These are phyloP conservation scores for Melastoma malabathricum DNA, from an alignment of 345 rosid species.

Conservation along the genomic window DNA sequence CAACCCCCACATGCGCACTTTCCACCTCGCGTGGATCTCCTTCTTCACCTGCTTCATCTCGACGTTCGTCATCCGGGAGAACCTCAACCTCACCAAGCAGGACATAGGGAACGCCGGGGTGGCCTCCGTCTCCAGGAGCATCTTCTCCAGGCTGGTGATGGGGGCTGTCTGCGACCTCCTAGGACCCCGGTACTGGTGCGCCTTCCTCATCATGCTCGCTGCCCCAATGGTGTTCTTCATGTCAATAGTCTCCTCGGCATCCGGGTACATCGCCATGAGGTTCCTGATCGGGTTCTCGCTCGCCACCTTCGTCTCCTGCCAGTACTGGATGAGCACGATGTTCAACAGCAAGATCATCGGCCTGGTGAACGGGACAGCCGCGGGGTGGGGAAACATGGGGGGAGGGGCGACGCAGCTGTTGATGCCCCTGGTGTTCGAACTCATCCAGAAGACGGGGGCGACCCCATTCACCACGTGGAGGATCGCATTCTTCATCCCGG, in stretches of 20 bases:
- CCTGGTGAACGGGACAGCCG: slow-evolving; percentile 79
- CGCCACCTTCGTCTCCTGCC: slow-evolving; percentile 85
- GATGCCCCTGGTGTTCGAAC: slow-evolving; percentile 73
- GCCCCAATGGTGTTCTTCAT: slow-evolving; percentile 86
- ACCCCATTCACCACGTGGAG: slow-evolving; percentile 88
- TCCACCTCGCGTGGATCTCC: slow-evolving; percentile 87
- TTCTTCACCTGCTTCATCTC: slow-evolving; percentile 82
- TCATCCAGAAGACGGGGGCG: slow-evolving; percentile 34
- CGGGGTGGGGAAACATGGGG: slow-evolving; percentile 96
- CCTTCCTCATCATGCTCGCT: slow-evolving; percentile 59
- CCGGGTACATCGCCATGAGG: slow-evolving; percentile 58
- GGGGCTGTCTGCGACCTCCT: slow-evolving; percentile 75
- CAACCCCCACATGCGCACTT: slow-evolving; percentile 83
- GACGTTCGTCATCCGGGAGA: slow-evolving; percentile 77
- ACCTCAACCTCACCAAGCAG: slow-evolving; percentile 49
- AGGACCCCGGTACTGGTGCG: slow-evolving; percentile 85
- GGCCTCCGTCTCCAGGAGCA: slow-evolving; percentile 85
- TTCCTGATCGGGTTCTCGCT: slow-evolving; percentile 95
- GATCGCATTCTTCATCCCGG: slow-evolving; percentile 75
- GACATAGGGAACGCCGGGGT: slow-evolving; percentile 82
- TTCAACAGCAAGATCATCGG: slow-evolving; percentile 80
- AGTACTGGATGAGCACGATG: slow-evolving; percentile 98
- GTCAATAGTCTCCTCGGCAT: slow-evolving; percentile 49
- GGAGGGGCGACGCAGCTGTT: slow-evolving; percentile 81
- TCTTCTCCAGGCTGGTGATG: slow-evolving; percentile 87